These are phyloP conservation scores for Cladosporium sp. DNA, from an alignment of 2,329 filamentous ascomycete genomes.

Conservation along the genomic window DNA sequence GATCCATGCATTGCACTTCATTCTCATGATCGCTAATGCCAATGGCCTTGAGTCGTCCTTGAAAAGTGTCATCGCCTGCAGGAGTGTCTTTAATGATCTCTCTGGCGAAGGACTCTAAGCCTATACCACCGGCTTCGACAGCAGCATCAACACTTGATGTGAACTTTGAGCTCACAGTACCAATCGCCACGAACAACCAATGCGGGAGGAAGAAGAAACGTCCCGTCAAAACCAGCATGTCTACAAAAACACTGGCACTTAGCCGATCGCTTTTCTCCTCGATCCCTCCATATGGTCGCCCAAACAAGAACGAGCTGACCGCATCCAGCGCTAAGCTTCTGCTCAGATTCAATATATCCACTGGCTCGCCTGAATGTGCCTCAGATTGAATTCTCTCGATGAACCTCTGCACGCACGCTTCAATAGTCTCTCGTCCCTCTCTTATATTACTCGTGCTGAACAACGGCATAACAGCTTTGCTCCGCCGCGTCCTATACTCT, in stretches of 20 bases:
- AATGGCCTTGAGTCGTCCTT: constrained; percentile 43
- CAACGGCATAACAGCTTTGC: constrained; percentile 48
- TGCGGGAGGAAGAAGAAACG: constrained; percentile 53
- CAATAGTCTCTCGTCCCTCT: constrained; percentile 36
- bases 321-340: constrained; percentile 52
- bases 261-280: constrained; percentile 35
- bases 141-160: constrained; percentile 29
- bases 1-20: constrained; percentile 50
- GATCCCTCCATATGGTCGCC: constrained; percentile 47
- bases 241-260: constrained; percentile 48
- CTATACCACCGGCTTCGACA: constrained; percentile 33
- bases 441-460: constrained; percentile 48
- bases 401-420: constrained; percentile 41
- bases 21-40: constrained; percentile 43
- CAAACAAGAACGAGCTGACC: constrained; percentile 52
- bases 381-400: constrained; percentile 38
- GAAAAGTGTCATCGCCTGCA: constrained; percentile 42
- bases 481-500: constrained; percentile 40
- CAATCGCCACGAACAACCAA: constrained; percentile 37
- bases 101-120: constrained; percentile 42
- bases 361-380: constrained; percentile 25
- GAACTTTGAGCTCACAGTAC: constrained; percentile 24
- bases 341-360: constrained; percentile 49
- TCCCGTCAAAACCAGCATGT: constrained; percentile 52
- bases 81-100: neutral